Evolutionary conservation across 345 rosid genomes (phyloP).

Genomic region (Geranium brycei): DNA sequence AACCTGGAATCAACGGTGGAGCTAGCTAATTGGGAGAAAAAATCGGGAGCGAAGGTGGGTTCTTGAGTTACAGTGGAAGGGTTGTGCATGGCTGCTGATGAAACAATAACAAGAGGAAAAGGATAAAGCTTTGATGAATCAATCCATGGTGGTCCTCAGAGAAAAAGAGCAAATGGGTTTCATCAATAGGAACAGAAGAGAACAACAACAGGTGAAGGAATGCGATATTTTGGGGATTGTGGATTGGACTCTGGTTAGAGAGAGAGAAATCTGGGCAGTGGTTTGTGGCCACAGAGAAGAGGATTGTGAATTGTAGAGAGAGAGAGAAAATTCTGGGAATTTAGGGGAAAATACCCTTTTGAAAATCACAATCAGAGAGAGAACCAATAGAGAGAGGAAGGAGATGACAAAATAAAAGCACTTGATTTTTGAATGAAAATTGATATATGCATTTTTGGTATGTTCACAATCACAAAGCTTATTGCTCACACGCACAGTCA

Average conservation of each 20-base stretch:
- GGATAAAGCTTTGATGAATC: background rate
- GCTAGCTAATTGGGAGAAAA: constrained; percentile 36
- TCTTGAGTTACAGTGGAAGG: constrained; percentile 55
- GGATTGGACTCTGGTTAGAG: background rate
- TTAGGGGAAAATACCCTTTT: too few relatives aligned
- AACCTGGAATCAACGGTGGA: constrained; percentile 30
- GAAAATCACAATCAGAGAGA: too few relatives aligned
- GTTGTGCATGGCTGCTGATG: constrained; percentile 37
- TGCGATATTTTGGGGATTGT: background rate
- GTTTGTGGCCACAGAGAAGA: background rate
- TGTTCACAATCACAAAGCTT: too few relatives aligned
- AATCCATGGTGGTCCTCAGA: constrained; percentile 20
- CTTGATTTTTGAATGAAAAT: too few relatives aligned
- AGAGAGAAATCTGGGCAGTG: background rate
- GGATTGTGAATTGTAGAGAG: background rate
- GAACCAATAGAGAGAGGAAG: too few relatives aligned
- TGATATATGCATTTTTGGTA: too few relatives aligned
- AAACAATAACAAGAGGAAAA: background rate
- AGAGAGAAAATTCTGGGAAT: too few relatives aligned
- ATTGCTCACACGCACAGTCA: too few relatives aligned
- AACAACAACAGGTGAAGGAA: background rate
- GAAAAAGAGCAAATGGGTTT: constrained; percentile 4
- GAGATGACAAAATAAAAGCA: too few relatives aligned
- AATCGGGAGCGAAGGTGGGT: constrained; percentile 36
- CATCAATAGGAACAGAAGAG: background rate